phyloP scores from a whole-genome alignment of 495 filamentous ascomycete genomes.

The Penicillium malachiteum region DNA sequence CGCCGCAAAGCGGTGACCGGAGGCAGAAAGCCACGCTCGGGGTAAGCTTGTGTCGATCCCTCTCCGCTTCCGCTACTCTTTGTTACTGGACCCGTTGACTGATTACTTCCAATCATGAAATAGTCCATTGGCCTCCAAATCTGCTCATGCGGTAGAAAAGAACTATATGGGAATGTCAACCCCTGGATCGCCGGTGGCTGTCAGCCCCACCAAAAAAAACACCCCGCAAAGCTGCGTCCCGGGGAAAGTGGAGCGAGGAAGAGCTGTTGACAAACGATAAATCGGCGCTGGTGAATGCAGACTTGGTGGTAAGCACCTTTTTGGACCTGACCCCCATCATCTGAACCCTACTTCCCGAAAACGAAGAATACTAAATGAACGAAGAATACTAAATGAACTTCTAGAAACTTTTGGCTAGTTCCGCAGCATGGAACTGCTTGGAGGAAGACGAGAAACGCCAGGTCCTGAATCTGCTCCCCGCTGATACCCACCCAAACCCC shows the following conservation, averaged over 20 bases:
- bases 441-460: conserved; percentile 54
- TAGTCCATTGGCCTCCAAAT: conserved; percentile 16
- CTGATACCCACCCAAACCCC: conserved; percentile 38
- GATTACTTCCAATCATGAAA: conserved; percentile 14
- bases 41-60: conserved; percentile 15
- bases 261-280: conserved; percentile 54
- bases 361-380: conserved; percentile 7
- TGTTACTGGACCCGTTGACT: neutral
- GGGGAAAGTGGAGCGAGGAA: conserved; percentile 46
- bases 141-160: conserved; percentile 26
- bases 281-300: conserved; percentile 51
- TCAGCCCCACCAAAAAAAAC: conserved; percentile 31
- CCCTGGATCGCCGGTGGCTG: conserved; percentile 20
- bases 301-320: conserved; percentile 53
- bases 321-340: neutral
- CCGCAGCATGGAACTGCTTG: conserved; percentile 58
- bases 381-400: neutral
- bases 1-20: conserved; percentile 35
- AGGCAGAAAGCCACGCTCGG: conserved; percentile 29
- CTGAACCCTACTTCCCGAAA: neutral
- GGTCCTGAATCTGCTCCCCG: conserved; percentile 57
- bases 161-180: conserved; percentile 18
- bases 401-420: conserved; percentile 56
- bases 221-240: conserved; percentile 31
- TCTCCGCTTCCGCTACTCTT: conserved; percentile 6